Evolutionary conservation across 73 alveolate species (phyloP).

Genomic region (Paramecium biaurelia): DNA sequence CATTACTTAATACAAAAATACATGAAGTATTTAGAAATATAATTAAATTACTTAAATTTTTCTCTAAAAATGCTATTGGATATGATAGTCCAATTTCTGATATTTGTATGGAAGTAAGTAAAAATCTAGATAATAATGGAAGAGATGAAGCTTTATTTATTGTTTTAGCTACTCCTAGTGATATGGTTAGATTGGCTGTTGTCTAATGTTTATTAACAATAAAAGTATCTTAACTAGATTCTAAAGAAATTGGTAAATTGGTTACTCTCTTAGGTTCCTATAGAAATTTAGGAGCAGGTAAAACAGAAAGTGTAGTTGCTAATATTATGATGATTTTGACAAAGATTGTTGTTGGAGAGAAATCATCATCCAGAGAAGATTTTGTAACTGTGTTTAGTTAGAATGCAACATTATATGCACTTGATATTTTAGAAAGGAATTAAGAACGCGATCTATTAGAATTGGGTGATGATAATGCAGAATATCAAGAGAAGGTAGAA

Average conservation of each 20-base stretch:
- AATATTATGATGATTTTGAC: conserved; percentile 76
- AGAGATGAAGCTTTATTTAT: conserved; percentile 81
- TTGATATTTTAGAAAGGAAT: conserved; percentile 75
- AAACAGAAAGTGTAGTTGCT: conserved; percentile 81
- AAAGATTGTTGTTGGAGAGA: conserved; percentile 63
- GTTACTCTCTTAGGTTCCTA: conserved; percentile 72
- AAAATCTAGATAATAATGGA: conserved; percentile 66
- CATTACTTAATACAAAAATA: background rate
- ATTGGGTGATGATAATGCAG: conserved; percentile 74
- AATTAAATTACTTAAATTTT: conserved; percentile 39
- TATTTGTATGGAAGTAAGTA: conserved; percentile 22
- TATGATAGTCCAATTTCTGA: conserved; percentile 20
- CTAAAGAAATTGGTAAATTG: conserved; percentile 76
- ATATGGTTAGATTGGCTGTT: conserved; percentile 82
- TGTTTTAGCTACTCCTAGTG: conserved; percentile 87
- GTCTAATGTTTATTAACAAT: conserved; percentile 82
- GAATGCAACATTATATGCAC: conserved; percentile 69
- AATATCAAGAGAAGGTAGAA: conserved; percentile 71
- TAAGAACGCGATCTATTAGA: conserved; percentile 67
- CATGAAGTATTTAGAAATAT: conserved; percentile 7
- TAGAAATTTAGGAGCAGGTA: conserved; percentile 91
- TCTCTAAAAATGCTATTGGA: conserved; percentile 45
- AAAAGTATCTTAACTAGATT: conserved; percentile 76
- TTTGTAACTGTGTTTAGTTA: conserved; percentile 77
- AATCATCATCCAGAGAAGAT: conserved; percentile 56